Evolutionary conservation across 306 rosid genomes (phyloP).

Genomic region (Myrica gale): DNA sequence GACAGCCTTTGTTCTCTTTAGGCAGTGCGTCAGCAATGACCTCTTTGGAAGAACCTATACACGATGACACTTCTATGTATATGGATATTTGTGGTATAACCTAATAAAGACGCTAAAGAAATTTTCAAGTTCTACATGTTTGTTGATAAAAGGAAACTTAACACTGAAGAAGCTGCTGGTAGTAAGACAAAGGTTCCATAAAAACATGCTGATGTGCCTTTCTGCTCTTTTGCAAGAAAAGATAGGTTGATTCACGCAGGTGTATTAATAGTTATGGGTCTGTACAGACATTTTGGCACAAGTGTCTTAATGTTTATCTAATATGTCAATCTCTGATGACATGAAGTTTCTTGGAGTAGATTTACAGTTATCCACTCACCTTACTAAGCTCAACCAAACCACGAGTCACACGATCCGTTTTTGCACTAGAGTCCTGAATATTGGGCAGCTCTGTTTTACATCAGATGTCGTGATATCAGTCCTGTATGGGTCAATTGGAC

Average conservation of each 20-base stretch:
- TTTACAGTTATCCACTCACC: neutral
- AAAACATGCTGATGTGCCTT: neutral
- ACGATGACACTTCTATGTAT: neutral
- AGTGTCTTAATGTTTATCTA: neutral
- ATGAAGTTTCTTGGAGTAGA: neutral
- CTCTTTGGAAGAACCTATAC: neutral
- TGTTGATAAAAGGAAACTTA: too few relatives aligned
- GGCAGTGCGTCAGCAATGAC: neutral
- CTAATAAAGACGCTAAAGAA: neutral
- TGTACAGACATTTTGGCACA: neutral
- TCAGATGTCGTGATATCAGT: neutral
- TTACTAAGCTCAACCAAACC: too few relatives aligned
- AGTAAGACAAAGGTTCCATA: neutral
- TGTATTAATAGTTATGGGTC: neutral
- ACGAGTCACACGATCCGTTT: too few relatives aligned
- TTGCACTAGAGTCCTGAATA: too few relatives aligned
- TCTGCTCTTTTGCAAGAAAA: neutral
- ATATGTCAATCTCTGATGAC: neutral
- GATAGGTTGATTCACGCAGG: neutral
- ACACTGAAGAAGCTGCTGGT: too few relatives aligned
- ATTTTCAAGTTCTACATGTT: too few relatives aligned
- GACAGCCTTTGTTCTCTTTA: neutral
- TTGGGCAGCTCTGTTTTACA: neutral
- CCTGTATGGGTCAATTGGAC: neutral
- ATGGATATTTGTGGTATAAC: neutral